A percentile compares a stretch with the other conserved stretches of the same genome.
Evolutionary conservation across 73 alveolate species (phyloP).

Genomic region (Paramecium primaurelia): DNA sequence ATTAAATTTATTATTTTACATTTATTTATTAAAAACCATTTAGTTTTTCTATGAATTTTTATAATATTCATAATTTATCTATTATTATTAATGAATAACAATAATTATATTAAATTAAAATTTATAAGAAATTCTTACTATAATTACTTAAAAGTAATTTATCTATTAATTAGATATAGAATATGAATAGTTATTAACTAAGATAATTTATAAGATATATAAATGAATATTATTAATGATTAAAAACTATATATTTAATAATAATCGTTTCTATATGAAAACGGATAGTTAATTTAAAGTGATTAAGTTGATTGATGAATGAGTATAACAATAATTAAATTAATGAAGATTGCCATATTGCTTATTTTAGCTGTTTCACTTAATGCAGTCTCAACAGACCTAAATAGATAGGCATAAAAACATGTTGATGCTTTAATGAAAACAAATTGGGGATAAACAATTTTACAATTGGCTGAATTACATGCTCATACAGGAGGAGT

Average conservation of each 20-base stretch:
- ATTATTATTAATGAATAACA: too few species aligned
- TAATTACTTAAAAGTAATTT: not conserved
- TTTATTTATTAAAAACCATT: not conserved
- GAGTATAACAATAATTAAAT: not conserved
- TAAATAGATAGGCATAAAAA: not conserved
- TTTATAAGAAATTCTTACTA: not conserved
- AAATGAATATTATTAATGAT: too few species aligned
- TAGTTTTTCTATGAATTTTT: too few species aligned
- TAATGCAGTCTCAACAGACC: not conserved
- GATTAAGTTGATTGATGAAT: not conserved
- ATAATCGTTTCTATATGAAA: not conserved
- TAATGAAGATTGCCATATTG: slow-evolving; percentile 20
- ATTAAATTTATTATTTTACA: not conserved
- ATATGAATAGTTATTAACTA: not conserved
- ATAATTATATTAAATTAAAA: not conserved
- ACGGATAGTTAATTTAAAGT: not conserved
- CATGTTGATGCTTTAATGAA: not conserved
- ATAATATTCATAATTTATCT: too few species aligned
- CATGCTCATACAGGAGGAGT: slow-evolving; percentile 43
- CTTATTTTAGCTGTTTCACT: not conserved
- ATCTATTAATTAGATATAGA: not conserved
- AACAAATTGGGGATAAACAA: slow-evolving; percentile 40
- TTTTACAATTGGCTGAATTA: slow-evolving; percentile 15
- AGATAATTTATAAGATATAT: not conserved
- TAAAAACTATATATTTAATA: not conserved